A percentile compares a stretch with the other conserved stretches of the same genome.
These are phyloP conservation scores for Phoma sp. DNA, from an alignment of 2,329 filamentous ascomycete species.

Conservation along the genomic window DNA sequence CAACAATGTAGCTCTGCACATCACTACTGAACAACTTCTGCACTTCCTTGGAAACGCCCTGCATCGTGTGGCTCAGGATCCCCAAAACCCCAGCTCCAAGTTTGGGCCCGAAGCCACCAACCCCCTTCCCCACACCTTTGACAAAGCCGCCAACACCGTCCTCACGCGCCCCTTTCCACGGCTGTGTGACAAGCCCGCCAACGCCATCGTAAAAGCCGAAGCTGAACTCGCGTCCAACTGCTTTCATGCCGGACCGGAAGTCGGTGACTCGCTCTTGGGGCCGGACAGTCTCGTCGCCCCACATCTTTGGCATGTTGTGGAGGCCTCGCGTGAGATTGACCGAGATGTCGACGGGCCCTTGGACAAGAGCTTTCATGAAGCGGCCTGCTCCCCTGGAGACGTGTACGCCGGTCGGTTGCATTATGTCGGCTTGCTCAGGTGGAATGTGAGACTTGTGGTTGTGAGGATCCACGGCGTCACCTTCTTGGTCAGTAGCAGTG, in stretches of 20 bases:
- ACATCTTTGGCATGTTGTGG: conserved; percentile 32
- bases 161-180: conserved; percentile 26
- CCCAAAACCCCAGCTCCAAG: conserved; percentile 24
- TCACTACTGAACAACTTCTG: conserved; percentile 2
- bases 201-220: conserved; percentile 33
- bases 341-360: conserved; percentile 23
- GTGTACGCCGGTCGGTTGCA: conserved; percentile 26
- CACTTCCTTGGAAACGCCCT: conserved; percentile 26
- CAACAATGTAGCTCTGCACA: conserved; percentile 20
- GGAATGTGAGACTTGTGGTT: background rate
- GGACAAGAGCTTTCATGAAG: conserved; percentile 12
- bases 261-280: conserved; percentile 26
- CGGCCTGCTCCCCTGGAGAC: conserved; percentile 20
- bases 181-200: conserved; percentile 29
- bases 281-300: conserved; percentile 29
- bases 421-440: conserved; percentile 16
- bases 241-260: conserved; percentile 24
- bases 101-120: conserved; percentile 34
- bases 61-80: conserved; percentile 24
- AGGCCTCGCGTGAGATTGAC: conserved; percentile 26
- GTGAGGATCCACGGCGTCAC: background rate
- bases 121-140: conserved; percentile 34
- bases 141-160: conserved; percentile 29
- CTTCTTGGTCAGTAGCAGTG: background rate
- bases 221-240: conserved; percentile 30